Evolutionary conservation across 306 rosid species (phyloP), one percentile per base, ranked within the genome.

Genomic region (Astragalus membranaceus): DNA sequence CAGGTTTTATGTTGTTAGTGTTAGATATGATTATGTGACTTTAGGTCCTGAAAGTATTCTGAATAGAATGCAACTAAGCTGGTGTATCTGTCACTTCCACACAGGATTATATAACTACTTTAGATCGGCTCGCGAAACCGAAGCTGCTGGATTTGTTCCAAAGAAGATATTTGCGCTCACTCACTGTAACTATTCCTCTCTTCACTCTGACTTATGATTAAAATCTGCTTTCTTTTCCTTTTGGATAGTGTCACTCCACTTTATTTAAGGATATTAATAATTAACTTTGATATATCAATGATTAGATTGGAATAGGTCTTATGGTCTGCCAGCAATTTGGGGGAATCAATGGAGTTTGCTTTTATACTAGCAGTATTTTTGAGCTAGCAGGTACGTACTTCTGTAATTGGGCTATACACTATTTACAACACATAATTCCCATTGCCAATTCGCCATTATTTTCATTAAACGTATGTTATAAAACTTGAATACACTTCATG

Each of bases 301-400:
- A 63, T 23, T 84, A 94, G 98, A 90, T 94, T 43, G 98, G 86
- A 75, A 74, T 88, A 48, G 98, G 98, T 12, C 77, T 90, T 60
- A 90, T 90, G 97, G 81, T 87, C 23, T 94, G 96, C 78, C 98
- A 94, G 81, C 98, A 90, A 80, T 68, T 90, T 3, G 98, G 98
- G 15, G 98, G 98, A 75, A 88, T 93, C 85, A 93, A 93, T 13
- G 96, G 87, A 59, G 39, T 93, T 70, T 81, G 86, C 79, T 93
- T 93, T 75, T 93, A 93, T 44, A 46, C 75, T 68, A 87, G 92
- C 80, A 75, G 85, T 75, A 94, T 94, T 60, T 94, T 90, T 73
- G 95, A 87, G 55, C 77, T 70, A 76, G 98, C 95, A 76, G 95
- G 98, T 94, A 83, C 43, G 8, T 47, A 67, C 32, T 44, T 54